Percentiles rank a stretch among this genome's conserved stretches.
Evolutionary conservation across 306 rosid species (phyloP).

Genomic region (Leucaena leucocephala): DNA sequence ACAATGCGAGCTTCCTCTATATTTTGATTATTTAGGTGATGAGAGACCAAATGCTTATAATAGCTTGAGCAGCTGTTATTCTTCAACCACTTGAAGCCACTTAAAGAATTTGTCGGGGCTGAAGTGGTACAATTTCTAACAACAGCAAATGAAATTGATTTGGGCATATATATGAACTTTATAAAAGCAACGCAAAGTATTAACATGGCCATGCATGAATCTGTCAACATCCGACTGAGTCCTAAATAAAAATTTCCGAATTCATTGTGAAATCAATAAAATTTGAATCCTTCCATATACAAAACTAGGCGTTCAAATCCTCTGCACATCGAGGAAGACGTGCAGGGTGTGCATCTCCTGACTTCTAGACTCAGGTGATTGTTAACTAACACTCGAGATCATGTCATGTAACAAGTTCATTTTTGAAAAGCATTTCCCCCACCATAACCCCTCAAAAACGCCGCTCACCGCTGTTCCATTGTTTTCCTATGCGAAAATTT

Average conservation of each 20-base stretch:
- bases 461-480: neutral
- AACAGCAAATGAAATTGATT: conserved; percentile 20
- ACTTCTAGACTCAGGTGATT: neutral
- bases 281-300: neutral
- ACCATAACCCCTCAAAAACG: neutral
- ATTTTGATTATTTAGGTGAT: conserved; percentile 50
- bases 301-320: neutral
- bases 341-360: neutral
- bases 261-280: neutral
- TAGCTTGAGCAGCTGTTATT: conserved; percentile 17
- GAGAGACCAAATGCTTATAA: conserved; percentile 38
- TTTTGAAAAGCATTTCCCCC: no score
- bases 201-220: neutral
- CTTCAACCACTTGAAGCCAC: conserved; percentile 35
- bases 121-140: neutral
- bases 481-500: neutral
- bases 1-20: conserved; percentile 57
- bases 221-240: neutral
- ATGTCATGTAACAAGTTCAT: neutral
- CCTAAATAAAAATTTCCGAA: neutral
- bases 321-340: neutral
- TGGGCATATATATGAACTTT: neutral
- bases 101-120: neutral
- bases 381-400: neutral
- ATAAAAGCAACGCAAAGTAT: conserved; percentile 40